Evolutionary conservation across 2,329 filamentous ascomycete genomes (phyloP).

Genomic region (Diplodia corticola): DNA sequence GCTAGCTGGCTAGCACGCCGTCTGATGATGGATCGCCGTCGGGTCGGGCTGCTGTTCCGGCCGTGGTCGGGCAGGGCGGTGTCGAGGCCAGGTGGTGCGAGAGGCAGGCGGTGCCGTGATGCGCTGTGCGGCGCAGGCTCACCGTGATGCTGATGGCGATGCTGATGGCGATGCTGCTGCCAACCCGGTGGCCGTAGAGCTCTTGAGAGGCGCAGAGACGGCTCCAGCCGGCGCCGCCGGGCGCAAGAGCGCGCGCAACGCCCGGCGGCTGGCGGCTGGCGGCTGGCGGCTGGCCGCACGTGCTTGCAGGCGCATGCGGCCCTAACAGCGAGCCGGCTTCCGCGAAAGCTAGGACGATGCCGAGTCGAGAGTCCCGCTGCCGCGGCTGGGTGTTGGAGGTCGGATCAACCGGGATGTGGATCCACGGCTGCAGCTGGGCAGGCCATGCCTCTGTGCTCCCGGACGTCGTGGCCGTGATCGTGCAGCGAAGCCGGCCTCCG

Average conservation of each 20-base stretch:
- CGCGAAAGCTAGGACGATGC: constrained; percentile 18
- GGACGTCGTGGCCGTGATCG: constrained; percentile 10
- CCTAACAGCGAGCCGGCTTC: constrained; percentile 14
- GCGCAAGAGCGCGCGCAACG: neutral
- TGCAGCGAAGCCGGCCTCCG: constrained; percentile 37
- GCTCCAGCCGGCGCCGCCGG: too few relatives aligned
- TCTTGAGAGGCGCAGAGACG: too few relatives aligned
- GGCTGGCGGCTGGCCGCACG: neutral
- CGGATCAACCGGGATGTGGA: constrained; percentile 21
- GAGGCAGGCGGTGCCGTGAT: neutral
- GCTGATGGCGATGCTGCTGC: neutral
- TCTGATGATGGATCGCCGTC: constrained; percentile 13
- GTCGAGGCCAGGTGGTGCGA: neutral
- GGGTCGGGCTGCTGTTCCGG: constrained; percentile 6
- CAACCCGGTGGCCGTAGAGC: too few relatives aligned
- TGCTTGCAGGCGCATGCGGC: constrained; percentile 9
- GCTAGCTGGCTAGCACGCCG: neutral
- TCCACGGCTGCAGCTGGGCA: constrained; percentile 7
- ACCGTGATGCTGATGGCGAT: neutral
- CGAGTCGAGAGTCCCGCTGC: constrained; percentile 2
- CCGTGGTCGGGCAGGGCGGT: constrained; percentile 15
- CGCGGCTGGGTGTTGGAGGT: constrained; percentile 8
- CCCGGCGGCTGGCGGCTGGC: neutral
- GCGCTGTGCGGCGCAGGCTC: neutral
- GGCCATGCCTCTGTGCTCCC: constrained; percentile 12